These are phyloP conservation scores for Colletotrichum simmondsii DNA, from an alignment of 2,329 filamentous ascomycete genomes.

Conservation along the genomic window DNA sequence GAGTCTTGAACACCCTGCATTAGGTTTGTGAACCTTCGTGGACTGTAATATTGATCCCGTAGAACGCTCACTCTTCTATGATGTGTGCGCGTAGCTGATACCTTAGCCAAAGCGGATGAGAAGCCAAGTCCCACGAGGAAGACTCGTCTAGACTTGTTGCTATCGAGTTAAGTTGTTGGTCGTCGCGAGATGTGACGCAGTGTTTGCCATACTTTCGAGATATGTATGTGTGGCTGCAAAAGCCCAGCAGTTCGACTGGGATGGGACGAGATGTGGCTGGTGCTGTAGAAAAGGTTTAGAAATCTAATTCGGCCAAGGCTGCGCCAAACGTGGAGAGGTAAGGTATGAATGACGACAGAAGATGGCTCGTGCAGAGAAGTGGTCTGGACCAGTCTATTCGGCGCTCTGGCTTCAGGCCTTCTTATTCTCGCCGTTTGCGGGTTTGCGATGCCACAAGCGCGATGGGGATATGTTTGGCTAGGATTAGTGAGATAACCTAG, in stretches of 20 bases:
- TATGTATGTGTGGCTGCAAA: no score
- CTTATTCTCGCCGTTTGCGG: background rate
- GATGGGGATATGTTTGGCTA: background rate
- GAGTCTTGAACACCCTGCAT: background rate
- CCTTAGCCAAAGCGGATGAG: no score
- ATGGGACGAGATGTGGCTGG: constrained; percentile 5
- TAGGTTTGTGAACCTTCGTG: background rate
- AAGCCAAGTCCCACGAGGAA: no score
- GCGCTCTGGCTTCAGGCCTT: background rate
- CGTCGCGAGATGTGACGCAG: no score
- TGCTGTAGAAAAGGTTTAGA: constrained; percentile 20
- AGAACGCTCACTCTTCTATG: background rate
- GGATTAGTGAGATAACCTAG: background rate
- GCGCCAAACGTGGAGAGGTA: background rate
- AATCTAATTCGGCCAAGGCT: background rate
- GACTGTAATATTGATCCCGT: background rate
- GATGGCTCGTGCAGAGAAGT: constrained; percentile 4
- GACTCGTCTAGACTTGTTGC: no score
- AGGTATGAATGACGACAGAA: constrained; percentile 15
- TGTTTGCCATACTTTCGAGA: no score
- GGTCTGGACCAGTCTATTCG: constrained; percentile 19
- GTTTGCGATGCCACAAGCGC: background rate
- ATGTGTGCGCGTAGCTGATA: no score
- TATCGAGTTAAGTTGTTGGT: no score
- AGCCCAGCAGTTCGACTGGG: no score